These are phyloP conservation scores for Penicillium frequentans DNA, from an alignment of 2,329 filamentous ascomycete species.

Conservation along the genomic window DNA sequence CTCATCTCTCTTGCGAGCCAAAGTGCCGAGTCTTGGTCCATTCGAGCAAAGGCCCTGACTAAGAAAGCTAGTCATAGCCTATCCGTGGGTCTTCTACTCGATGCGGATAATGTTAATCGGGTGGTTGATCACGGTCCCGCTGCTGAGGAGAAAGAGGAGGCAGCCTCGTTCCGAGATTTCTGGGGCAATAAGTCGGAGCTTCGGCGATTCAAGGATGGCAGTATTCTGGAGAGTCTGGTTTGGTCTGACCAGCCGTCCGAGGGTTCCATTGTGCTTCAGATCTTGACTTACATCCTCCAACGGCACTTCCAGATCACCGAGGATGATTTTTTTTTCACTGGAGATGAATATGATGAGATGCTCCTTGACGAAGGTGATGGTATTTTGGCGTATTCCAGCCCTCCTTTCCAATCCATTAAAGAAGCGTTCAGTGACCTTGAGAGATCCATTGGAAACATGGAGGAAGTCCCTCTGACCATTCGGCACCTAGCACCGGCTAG, in stretches of 20 bases:
- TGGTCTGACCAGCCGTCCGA: constrained; percentile 68
- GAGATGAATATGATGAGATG: constrained; percentile 50
- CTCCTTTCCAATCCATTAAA: constrained; percentile 66
- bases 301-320: constrained; percentile 66
- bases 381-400: constrained; percentile 44
- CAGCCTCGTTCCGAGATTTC: constrained; percentile 79
- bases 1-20: constrained; percentile 61
- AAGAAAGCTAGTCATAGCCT: constrained; percentile 41
- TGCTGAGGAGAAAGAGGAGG: constrained; percentile 81
- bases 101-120: constrained; percentile 70
- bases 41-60: constrained; percentile 41
- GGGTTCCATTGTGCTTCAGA: constrained; percentile 72
- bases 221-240: constrained; percentile 86
- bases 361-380: constrained; percentile 32
- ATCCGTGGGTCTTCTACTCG: constrained; percentile 68
- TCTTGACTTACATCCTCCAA: constrained; percentile 69
- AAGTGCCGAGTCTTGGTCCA: constrained; percentile 46
- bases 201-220: constrained; percentile 91
- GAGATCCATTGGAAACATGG: constrained; percentile 71
- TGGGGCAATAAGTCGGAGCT: constrained; percentile 95
- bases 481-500: constrained; percentile 75
- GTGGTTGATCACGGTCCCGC: constrained; percentile 84
- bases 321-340: constrained; percentile 54
- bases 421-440: constrained; percentile 73
- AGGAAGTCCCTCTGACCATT: constrained; percentile 83